Percentiles rank a stretch among this genome's conserved stretches.
Conservation (phyloP, 495 filamentous ascomycete species). For the Hyaloscypha variabilis region DNA sequence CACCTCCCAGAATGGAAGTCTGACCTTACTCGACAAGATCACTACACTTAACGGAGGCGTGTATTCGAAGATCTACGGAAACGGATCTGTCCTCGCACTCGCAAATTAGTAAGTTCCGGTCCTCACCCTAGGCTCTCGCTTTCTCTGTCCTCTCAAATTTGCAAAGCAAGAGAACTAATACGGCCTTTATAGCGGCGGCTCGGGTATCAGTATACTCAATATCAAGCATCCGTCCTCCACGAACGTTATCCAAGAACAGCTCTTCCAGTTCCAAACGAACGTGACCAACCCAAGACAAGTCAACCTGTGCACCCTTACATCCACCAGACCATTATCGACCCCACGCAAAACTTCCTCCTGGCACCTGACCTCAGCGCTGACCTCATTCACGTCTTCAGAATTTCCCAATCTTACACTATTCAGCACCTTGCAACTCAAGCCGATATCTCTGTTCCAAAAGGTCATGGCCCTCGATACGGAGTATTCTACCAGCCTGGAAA, state of each 20-base stretch:
- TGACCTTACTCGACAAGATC: not conserved
- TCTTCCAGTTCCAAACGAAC: not conserved
- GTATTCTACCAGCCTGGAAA: not conserved
- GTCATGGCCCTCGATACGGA: not conserved
- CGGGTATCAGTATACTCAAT: not conserved
- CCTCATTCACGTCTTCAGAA: not conserved
- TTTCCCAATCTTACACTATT: not conserved
- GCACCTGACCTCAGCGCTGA: not conserved
- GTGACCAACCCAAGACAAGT: not conserved
- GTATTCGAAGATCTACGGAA: not conserved
- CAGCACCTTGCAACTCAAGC: not conserved
- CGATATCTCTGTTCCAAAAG: not conserved
- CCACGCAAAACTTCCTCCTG: not conserved
- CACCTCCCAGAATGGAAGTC: not conserved
- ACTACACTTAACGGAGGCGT: not conserved
- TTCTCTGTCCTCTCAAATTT: no score
- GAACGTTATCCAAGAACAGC: not conserved
- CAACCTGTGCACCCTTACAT: not conserved
- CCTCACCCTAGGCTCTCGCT: no score
- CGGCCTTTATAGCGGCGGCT: not conserved
- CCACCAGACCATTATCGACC: not conserved
- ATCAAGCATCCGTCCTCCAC: not conserved
- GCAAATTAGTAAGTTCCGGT: not conserved
- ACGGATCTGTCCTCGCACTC: not conserved
- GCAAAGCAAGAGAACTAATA: not conserved